phyloP scores from a whole-genome alignment of 805 yeast genomes.

The Saccharomyces kudriavzevii region DNA sequence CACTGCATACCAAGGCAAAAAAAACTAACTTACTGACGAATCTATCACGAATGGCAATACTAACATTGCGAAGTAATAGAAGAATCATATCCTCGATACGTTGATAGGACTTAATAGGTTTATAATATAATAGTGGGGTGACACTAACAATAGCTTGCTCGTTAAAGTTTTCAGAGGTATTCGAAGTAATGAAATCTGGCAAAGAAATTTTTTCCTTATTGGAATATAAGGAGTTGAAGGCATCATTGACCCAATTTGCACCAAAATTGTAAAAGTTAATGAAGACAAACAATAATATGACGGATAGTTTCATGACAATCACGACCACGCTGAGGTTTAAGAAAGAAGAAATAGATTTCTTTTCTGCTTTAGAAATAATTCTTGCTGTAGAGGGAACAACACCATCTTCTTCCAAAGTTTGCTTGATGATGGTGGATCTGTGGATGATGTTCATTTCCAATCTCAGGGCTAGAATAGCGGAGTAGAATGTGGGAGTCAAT shows the following conservation, averaged over 20 bases:
- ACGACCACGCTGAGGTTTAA: constrained; percentile 36
- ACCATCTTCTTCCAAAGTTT: constrained; percentile 89
- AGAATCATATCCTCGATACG: constrained; percentile 46
- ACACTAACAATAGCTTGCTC: constrained; percentile 50
- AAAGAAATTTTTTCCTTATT: constrained; percentile 33
- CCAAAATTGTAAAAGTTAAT: constrained; percentile 64
- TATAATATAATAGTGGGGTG: constrained; percentile 48
- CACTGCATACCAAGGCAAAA: constrained; percentile 62
- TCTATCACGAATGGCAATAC: constrained; percentile 69
- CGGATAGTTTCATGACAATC: constrained; percentile 49
- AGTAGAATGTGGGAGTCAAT: constrained; percentile 69
- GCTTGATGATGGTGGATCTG: constrained; percentile 66
- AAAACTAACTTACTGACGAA: constrained; percentile 71
- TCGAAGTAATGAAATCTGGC: constrained; percentile 32
- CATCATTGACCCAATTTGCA: constrained; percentile 59
- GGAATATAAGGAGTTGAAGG: constrained; percentile 23
- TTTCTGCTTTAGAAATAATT: constrained; percentile 42
- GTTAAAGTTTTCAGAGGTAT: constrained; percentile 27
- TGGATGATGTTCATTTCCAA: constrained; percentile 83
- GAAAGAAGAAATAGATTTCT: constrained; percentile 14
- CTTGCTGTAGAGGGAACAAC: constrained; percentile 66
- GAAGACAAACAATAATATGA: constrained; percentile 50
- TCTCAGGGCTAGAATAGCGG: constrained; percentile 78
- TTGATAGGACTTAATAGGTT: constrained; percentile 48
- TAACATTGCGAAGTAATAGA: constrained; percentile 40